Percentiles rank a stretch among this genome's conserved stretches.
Evolutionary conservation across 2,329 filamentous ascomycete species (phyloP).

Genomic region (Paecilomyces dactylethromorphus): DNA sequence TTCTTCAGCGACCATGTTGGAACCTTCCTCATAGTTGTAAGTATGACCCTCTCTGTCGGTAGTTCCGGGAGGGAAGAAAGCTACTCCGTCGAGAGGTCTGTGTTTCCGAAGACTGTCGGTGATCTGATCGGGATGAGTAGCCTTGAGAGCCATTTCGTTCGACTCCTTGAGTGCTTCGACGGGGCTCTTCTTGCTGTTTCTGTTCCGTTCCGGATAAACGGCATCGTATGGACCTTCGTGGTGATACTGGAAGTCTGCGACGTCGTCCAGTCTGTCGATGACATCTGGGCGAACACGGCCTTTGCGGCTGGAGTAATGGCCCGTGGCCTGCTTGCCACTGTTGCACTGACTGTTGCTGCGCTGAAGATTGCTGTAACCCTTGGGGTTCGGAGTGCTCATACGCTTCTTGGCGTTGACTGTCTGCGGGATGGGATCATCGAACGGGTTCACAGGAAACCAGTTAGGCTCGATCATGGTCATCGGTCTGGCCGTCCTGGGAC

Average conservation of each 20-base stretch:
- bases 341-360: slow-evolving; percentile 18
- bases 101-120: slow-evolving; percentile 66
- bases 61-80: slow-evolving; percentile 66
- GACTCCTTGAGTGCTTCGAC: slow-evolving; percentile 67
- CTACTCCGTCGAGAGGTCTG: slow-evolving; percentile 74
- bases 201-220: slow-evolving; percentile 67
- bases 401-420: slow-evolving; percentile 21
- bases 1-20: slow-evolving; percentile 71
- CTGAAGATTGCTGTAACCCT: neutral
- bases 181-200: slow-evolving; percentile 56
- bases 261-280: slow-evolving; percentile 72
- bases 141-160: slow-evolving; percentile 70
- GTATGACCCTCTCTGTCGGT: slow-evolving; percentile 61
- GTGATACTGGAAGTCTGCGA: slow-evolving; percentile 64
- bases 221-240: slow-evolving; percentile 90
- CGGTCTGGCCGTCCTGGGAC: neutral
- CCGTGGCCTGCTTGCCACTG: neutral
- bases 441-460: neutral
- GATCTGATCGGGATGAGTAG: slow-evolving; percentile 74
- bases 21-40: slow-evolving; percentile 78
- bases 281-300: slow-evolving; percentile 63
- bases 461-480: slow-evolving; percentile 6
- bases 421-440: slow-evolving; percentile 1
- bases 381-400: neutral
- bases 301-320: slow-evolving; percentile 54